A percentile compares a stretch with the other conserved stretches of the same genome.
These are phyloP conservation scores for Komagataella pseudopastoris DNA, from an alignment of 805 yeast species.

Conservation along the genomic window DNA sequence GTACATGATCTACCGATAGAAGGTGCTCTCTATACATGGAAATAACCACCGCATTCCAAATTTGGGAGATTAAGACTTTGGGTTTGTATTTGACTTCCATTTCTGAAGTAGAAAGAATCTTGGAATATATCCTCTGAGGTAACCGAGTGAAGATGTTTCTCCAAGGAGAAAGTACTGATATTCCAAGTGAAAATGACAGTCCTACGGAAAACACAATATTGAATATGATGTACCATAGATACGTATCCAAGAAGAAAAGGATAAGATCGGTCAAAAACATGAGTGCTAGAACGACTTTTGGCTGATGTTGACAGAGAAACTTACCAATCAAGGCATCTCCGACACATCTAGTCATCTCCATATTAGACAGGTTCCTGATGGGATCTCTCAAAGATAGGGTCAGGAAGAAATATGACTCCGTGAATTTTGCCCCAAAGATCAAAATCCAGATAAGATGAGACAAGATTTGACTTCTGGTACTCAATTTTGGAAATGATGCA, in stretches of 20 bases:
- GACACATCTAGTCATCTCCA: constrained; percentile 27
- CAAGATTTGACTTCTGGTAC: constrained; percentile 21
- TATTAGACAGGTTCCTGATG: constrained; percentile 28
- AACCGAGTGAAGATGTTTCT: constrained; percentile 36
- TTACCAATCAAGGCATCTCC: constrained; percentile 29
- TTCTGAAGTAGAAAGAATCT: constrained; percentile 28
- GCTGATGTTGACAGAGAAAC: constrained; percentile 26
- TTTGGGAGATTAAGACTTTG: constrained; percentile 26
- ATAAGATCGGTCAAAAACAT: constrained; percentile 31
- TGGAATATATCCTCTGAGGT: constrained; percentile 36
- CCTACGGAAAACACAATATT: constrained; percentile 35
- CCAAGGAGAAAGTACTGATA: constrained; percentile 46
- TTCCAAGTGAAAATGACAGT: constrained; percentile 36
- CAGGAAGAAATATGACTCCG: constrained; percentile 39
- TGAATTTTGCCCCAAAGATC: constrained; percentile 33
- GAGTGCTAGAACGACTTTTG: constrained; percentile 24
- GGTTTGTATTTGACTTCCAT: constrained; percentile 29
- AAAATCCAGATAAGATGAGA: constrained; percentile 33
- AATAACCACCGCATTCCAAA: constrained; percentile 41
- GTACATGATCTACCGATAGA: constrained; percentile 34
- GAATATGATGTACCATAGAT: constrained; percentile 46
- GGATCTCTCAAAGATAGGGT: constrained; percentile 41
- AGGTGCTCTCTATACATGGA: constrained; percentile 43
- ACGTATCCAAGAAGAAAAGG: constrained; percentile 39
- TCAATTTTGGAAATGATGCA: constrained; percentile 26